phyloP scores from a whole-genome alignment of 495 filamentous ascomycete genomes.

The Geopyxis carbonaria region DNA sequence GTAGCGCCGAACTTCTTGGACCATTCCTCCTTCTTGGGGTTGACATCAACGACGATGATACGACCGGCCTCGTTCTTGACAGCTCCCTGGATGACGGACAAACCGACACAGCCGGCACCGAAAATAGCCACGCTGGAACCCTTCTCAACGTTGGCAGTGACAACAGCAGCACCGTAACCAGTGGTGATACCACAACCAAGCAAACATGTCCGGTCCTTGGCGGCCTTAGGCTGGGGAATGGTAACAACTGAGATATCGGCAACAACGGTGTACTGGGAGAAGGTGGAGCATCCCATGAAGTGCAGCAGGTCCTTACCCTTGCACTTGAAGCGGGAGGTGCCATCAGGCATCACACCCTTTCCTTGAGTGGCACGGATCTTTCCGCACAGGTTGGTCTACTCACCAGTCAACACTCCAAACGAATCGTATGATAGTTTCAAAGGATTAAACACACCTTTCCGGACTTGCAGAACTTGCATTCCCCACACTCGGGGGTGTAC shows the following conservation, averaged over 20 bases:
- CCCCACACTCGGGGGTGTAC: conserved; percentile 77
- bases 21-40: conserved; percentile 85
- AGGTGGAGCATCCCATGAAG: conserved; percentile 98
- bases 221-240: conserved; percentile 74
- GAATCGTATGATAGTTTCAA: too few relatives aligned
- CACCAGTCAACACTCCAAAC: too few relatives aligned
- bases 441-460: conserved; percentile 40
- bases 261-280: conserved; percentile 96
- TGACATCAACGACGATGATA: conserved; percentile 94
- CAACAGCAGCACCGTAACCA: conserved; percentile 87
- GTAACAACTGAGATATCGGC: conserved; percentile 96
- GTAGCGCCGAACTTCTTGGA: conserved; percentile 86
- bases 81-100: conserved; percentile 87
- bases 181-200: conserved; percentile 97
- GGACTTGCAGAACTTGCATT: conserved; percentile 99
- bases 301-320: conserved; percentile 87
- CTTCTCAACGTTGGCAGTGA: conserved; percentile 78
- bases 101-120: conserved; percentile 85
- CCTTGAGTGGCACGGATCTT: conserved; percentile 97
- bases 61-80: conserved; percentile 69
- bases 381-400: conserved; percentile 84
- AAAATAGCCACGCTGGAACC: conserved; percentile 87
- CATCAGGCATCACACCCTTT: conserved; percentile 91
- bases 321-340: conserved; percentile 85
- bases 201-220: conserved; percentile 89